Percentiles rank a stretch among this genome's conserved stretches.
Conservation (phyloP, 2,329 filamentous ascomycete species). For the Diaporthe aspalathi region DNA sequence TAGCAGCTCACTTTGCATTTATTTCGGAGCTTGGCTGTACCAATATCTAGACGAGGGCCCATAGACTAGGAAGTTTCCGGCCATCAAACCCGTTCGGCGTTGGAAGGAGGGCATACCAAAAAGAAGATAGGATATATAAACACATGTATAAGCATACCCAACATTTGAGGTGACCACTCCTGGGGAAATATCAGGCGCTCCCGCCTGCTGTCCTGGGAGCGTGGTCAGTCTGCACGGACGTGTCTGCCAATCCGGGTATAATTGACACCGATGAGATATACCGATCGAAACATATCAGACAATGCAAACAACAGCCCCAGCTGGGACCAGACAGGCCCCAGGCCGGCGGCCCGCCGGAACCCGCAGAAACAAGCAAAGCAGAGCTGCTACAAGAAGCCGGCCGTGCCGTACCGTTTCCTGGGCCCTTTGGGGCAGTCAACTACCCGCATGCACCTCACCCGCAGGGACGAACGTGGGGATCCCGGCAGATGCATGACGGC, state of each 20-base stretch:
- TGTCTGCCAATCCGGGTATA: neutral
- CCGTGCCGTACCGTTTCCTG: neutral
- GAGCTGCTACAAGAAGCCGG: slow-evolving; percentile 5
- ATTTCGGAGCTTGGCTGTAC: slow-evolving; percentile 22
- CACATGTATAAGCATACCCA: slow-evolving; percentile 5
- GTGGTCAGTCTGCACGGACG: neutral
- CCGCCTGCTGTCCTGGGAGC: too few relatives aligned
- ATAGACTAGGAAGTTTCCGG: slow-evolving; percentile 21
- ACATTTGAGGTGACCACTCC: neutral
- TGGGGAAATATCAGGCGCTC: too few relatives aligned
- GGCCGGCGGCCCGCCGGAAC: neutral
- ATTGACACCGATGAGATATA: neutral
- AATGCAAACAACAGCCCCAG: neutral
- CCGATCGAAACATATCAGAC: neutral
- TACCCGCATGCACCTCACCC: too few relatives aligned
- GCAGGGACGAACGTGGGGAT: neutral
- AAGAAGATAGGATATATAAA: slow-evolving; percentile 5
- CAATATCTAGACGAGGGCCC: slow-evolving; percentile 14
- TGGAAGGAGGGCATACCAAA: neutral
- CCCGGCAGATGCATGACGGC: neutral
- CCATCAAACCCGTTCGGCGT: slow-evolving; percentile 23
- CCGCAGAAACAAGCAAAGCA: neutral
- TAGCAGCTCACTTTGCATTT: slow-evolving; percentile 22
- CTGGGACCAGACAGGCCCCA: neutral
- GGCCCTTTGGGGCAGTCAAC: neutral